These are phyloP conservation scores for Thamnidium elegans DNA, from an alignment of 192 early-diverging fungal genomes.

Conservation along the genomic window DNA sequence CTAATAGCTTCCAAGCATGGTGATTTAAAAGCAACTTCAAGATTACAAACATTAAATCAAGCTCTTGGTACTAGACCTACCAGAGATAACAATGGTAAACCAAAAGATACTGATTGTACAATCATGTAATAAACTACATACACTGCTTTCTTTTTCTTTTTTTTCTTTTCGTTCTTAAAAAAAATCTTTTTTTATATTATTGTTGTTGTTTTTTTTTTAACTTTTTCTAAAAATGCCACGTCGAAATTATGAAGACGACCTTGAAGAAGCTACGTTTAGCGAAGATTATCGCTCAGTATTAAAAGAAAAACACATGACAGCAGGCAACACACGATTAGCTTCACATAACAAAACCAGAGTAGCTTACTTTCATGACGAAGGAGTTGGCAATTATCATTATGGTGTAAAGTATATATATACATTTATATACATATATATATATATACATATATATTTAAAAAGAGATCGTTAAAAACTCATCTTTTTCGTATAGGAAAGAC, in stretches of 20 bases:
- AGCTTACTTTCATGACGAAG: conserved; percentile 73
- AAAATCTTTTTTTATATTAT: conserved; percentile 2
- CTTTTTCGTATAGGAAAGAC: conserved; percentile 46
- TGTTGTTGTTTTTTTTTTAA: not conserved
- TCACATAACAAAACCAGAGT: conserved; percentile 63
- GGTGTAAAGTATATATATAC: conserved; percentile 41
- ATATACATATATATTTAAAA: not conserved
- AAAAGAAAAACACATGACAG: conserved; percentile 22
- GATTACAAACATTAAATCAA: conserved; percentile 53
- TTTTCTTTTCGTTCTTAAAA: not conserved
- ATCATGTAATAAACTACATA: conserved; percentile 28
- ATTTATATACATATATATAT: too few species aligned
- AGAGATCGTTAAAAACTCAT: not conserved
- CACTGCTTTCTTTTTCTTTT: not conserved
- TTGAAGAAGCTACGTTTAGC: conserved; percentile 26
- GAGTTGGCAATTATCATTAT: conserved; percentile 81
- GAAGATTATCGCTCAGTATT: conserved; percentile 22
- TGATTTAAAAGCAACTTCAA: conserved; percentile 76
- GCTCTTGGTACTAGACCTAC: conserved; percentile 21
- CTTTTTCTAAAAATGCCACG: conserved; percentile 18
- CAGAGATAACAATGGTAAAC: conserved; percentile 24
- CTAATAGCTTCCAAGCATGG: conserved; percentile 74
- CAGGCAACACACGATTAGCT: conserved; percentile 26
- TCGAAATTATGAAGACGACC: conserved; percentile 21
- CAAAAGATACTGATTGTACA: conserved; percentile 32